Base-by-base conservation (phyloP, 306 rosid genomes). In the Hylodesmum podocarpum region DNA sequence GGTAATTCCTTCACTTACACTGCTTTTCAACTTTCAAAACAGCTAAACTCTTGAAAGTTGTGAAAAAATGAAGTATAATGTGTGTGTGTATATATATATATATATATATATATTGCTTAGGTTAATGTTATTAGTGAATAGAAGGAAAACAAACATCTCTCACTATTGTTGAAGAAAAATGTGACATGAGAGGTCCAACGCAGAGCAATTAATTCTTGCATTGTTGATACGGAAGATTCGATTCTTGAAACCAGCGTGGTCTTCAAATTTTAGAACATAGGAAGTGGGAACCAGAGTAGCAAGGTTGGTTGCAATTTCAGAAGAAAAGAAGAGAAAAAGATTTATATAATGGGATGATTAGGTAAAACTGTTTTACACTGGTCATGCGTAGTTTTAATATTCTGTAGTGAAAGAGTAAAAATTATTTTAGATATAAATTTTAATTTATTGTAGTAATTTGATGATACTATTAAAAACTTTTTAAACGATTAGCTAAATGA, bases 121-220 rank as follows among this genome's bases (percentile, higher is more conserved):
- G 75, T 76, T 51, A 28, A 62, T 67, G 43, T 64, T 47, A 67
- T 43, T 76, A 37, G 44, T 61, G 80, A 54, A 41, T 65, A 83
- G 68, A 75, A 79, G 81, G 81, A 87, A 84, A 88, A 88, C 96
- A 87, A 81, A 86, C 90, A 84, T 87, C 88, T 87, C 84, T 85
- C 83, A 25, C 70, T 77, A 18, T 58, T 47, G 77, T 75, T 77
- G 77, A 79, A 81, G 86, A 76, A 82, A 77, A 78, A 75, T 40
- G 86, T 72, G 86, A 78, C 91, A 85, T 76, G 87, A 85, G 80
- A 85, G 71, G 77, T 82, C 83, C 83, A 37, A 85, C 37, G 82
- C 85, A 72, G 34, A 76, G 61, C 89, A 87, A 81, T 87, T 50
- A 86, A 83, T 85, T 57, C 24, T 43, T 62, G 58, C 61, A 82